Evolutionary conservation across 768 basidiomycete genomes (phyloP).

Genomic region (Leccinum obscurum): DNA sequence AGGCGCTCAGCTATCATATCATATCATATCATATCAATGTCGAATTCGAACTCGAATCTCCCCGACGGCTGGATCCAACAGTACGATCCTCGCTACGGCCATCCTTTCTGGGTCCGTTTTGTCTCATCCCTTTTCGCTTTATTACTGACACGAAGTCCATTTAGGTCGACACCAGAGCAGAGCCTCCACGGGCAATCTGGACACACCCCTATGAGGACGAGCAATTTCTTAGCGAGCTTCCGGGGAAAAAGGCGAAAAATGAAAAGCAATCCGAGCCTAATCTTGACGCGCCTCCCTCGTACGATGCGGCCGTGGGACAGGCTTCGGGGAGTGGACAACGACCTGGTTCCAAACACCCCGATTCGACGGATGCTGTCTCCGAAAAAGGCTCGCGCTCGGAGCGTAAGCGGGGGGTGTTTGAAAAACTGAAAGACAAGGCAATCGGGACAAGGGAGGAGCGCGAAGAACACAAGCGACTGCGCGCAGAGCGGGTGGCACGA

Average conservation of each 20-base stretch:
- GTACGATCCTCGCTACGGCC: conserved; percentile 42
- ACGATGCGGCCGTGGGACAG: conserved; percentile 28
- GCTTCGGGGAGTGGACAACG: conserved; percentile 25
- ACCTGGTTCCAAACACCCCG: not conserved
- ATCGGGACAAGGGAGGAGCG: conserved; percentile 67
- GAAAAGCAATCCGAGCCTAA: conserved; percentile 6
- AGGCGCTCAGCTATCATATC: not conserved
- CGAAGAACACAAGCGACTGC: conserved; percentile 41
- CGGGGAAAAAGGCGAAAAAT: conserved; percentile 44
- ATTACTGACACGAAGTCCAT: not conserved
- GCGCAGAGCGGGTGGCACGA: conserved; percentile 31
- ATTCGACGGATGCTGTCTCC: not conserved
- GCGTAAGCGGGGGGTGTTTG: conserved; percentile 54
- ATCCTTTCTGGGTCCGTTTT: conserved; percentile 49
- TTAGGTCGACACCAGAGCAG: conserved; percentile 63
- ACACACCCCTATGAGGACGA: conserved; percentile 72
- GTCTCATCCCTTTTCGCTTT: not conserved
- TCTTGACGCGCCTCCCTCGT: conserved; percentile 28
- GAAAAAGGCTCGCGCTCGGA: conserved; percentile 11
- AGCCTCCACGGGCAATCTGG: conserved; percentile 70
- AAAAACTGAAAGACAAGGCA: conserved; percentile 61
- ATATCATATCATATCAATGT: conserved; percentile 15
- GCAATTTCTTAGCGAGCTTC: conserved; percentile 56
- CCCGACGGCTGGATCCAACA: conserved; percentile 61
- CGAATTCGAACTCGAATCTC: conserved; percentile 37